Evolutionary conservation across 2,329 filamentous ascomycete genomes (phyloP).

Genomic region (Colletotrichum tropicicola): DNA sequence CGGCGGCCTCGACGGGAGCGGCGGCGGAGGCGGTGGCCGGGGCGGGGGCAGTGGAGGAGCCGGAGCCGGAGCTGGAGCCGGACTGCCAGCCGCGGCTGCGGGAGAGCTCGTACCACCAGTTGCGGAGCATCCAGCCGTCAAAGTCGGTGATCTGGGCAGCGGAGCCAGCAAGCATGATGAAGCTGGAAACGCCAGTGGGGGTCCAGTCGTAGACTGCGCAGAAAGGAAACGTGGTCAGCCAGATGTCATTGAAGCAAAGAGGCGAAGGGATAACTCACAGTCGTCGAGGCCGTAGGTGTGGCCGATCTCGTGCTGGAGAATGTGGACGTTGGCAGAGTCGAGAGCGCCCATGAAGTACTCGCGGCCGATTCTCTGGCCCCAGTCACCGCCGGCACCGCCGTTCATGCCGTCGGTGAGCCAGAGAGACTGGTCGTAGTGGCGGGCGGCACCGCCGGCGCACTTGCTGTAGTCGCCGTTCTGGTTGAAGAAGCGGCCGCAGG

Average conservation of each 20-base stretch:
- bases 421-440: slow-evolving; percentile 55
- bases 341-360: slow-evolving; percentile 53
- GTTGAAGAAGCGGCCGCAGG: slow-evolving; percentile 55
- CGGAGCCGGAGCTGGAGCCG: background rate
- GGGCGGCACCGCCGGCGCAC: slow-evolving; percentile 46
- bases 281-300: slow-evolving; percentile 55
- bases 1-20: background rate
- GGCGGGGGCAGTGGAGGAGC: background rate
- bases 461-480: slow-evolving; percentile 49
- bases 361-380: slow-evolving; percentile 54
- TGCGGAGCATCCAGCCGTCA: slow-evolving; percentile 57
- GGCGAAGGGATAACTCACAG: slow-evolving; percentile 28
- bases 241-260: no score
- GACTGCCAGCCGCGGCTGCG: slow-evolving; percentile 39
- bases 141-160: slow-evolving; percentile 54
- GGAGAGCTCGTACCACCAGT: slow-evolving; percentile 53
- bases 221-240: background rate
- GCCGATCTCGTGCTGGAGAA: slow-evolving; percentile 56
- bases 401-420: slow-evolving; percentile 56
- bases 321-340: slow-evolving; percentile 48
- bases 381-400: slow-evolving; percentile 56
- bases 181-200: slow-evolving; percentile 48
- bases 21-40: background rate
- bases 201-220: slow-evolving; percentile 45
- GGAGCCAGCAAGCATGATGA: slow-evolving; percentile 56